Conservation (phyloP, 305 asterid species). For the Fraxinus platypoda region DNA sequence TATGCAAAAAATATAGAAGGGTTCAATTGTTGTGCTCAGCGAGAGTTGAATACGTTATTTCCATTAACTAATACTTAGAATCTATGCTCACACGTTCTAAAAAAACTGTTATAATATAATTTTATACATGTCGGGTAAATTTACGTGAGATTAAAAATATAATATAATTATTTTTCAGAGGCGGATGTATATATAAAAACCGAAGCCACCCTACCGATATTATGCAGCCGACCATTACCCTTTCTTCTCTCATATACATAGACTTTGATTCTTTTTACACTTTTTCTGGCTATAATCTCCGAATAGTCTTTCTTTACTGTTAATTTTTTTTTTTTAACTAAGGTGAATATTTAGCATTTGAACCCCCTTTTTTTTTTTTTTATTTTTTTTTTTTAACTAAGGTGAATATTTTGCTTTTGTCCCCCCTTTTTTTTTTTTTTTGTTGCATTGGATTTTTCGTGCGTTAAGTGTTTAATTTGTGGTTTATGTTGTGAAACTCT, state of each 20-base stretch:
- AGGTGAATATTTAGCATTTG: slow-evolving; percentile 24
- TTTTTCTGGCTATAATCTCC: not conserved
- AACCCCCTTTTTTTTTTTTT: not conserved
- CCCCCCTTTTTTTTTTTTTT: no score
- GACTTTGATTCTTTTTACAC: not conserved
- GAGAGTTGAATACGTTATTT: no score
- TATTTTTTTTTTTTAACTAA: not conserved
- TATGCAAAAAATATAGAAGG: no score
- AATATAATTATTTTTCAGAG: no score
- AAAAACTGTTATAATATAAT: no score
- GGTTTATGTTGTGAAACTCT: slow-evolving; percentile 5
- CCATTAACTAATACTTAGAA: no score
- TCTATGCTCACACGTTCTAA: no score
- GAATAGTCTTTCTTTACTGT: not conserved
- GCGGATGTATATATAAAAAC: no score
- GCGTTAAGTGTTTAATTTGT: not conserved
- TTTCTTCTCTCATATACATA: slow-evolving; percentile 26
- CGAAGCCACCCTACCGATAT: no score
- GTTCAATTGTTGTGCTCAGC: no score
- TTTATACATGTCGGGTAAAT: no score
- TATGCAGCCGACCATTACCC: slow-evolving; percentile 26
- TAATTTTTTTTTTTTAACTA: not conserved
- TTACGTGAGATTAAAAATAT: no score
- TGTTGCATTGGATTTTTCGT: not conserved
- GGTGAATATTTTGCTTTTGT: slow-evolving; percentile 37